Evolutionary conservation across 495 filamentous ascomycete species (phyloP).

Genomic region (Polyplosphaeria fusca): DNA sequence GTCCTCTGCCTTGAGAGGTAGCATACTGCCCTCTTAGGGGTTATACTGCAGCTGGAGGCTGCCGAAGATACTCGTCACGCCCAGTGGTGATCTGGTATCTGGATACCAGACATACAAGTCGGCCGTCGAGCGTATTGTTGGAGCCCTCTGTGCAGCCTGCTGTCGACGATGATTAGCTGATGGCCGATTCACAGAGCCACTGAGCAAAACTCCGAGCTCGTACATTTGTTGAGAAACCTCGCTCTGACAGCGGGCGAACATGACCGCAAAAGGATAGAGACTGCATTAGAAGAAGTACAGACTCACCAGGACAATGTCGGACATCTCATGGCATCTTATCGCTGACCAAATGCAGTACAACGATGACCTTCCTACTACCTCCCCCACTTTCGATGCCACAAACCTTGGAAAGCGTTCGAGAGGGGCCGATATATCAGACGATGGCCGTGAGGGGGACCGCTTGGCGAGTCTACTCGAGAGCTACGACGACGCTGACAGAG

Average conservation of each 20-base stretch:
- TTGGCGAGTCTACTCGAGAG: slow-evolving; percentile 1
- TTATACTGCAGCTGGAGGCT: too few species aligned
- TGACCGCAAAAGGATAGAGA: slow-evolving; percentile 4
- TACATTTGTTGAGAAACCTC: slow-evolving; percentile 9
- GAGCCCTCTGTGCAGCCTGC: background rate
- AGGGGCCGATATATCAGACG: too few species aligned
- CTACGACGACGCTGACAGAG: slow-evolving; percentile 3
- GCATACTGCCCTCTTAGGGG: too few species aligned
- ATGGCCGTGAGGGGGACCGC: background rate
- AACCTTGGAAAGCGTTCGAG: too few species aligned
- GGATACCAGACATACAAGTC: too few species aligned
- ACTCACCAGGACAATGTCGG: background rate
- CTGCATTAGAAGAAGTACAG: background rate
- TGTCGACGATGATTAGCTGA: background rate
- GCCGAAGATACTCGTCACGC: too few species aligned
- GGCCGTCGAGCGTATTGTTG: background rate
- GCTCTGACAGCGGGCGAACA: background rate
- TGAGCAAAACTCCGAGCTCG: background rate
- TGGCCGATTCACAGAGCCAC: background rate
- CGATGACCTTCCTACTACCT: background rate
- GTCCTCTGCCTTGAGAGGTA: too few species aligned
- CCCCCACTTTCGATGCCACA: too few species aligned
- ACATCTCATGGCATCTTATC: background rate
- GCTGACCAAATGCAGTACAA: background rate
- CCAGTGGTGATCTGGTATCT: too few species aligned